Percentiles rank a stretch among this genome's conserved stretches.
Evolutionary conservation across 2,329 filamentous ascomycete genomes (phyloP).

Genomic region (Fusarium nurragi): DNA sequence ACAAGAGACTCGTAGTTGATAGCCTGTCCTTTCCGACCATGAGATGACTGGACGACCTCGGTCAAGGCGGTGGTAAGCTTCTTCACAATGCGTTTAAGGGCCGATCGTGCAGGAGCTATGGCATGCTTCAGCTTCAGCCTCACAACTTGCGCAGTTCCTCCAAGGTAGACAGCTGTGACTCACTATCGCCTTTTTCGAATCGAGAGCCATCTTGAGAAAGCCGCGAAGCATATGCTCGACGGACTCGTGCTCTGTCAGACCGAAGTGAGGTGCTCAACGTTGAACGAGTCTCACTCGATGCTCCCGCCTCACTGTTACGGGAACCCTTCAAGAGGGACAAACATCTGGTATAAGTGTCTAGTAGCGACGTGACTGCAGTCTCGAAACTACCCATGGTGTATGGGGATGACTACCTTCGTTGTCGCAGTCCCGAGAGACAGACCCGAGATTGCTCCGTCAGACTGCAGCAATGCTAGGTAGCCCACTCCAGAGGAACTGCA

Average conservation of each 20-base stretch:
- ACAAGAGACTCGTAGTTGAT: conserved; percentile 59
- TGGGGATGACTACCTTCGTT: not conserved
- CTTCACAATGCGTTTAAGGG: conserved; percentile 54
- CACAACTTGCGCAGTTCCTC: conserved; percentile 10
- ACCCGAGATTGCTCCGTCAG: conserved; percentile 20
- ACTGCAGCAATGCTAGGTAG: conserved; percentile 26
- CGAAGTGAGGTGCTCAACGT: conserved; percentile 51
- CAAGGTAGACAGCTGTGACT: conserved; percentile 36
- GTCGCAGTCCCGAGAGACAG: not conserved
- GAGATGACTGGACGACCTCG: conserved; percentile 49
- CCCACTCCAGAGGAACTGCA: conserved; percentile 25
- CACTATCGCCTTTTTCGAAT: conserved; percentile 61
- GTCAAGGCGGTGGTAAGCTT: conserved; percentile 55
- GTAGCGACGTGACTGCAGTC: conserved; percentile 54
- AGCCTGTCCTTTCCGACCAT: conserved; percentile 45
- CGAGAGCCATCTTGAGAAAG: conserved; percentile 53
- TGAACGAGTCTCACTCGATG: conserved; percentile 38
- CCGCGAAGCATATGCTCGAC: conserved; percentile 54
- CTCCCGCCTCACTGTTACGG: conserved; percentile 37
- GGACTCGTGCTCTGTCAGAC: conserved; percentile 54
- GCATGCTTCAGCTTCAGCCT: conserved; percentile 14
- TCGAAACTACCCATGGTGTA: conserved; percentile 53
- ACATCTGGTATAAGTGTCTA: conserved; percentile 60
- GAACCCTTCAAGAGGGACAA: conserved; percentile 54
- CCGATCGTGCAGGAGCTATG: conserved; percentile 52